Base-by-base conservation (phyloP, 768 basidiomycete species). In the Lanmaoa pseudosensibilis region DNA sequence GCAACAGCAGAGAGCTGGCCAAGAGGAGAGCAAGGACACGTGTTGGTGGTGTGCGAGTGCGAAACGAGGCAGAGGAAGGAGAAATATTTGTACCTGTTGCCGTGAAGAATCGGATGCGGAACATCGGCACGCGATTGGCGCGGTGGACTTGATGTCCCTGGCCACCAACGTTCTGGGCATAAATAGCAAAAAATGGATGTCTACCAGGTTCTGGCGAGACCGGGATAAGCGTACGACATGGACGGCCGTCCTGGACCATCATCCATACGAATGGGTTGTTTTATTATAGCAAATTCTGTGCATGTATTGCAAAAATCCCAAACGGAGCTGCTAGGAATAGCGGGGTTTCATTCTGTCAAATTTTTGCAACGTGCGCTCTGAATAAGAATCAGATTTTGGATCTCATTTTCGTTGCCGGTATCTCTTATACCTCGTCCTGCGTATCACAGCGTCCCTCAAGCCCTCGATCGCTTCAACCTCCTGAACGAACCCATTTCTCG, bases 291-390 rank as follows among this genome's bases (percentile, higher is more conserved):
- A 52, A 58, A 52, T 54, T 54, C 41, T 54, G 45, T 30, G 44
- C 37, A 43, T 13, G 18, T 46, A 62, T 48, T 63, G 41, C 19
- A 34, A 60, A 55, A 36, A 39, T 32, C 50, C 58, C 58, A 63
- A 64, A 69, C 67, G 67, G 66, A 67, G 66, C 60, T 66, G 64
- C 56, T 40, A 66, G 67, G 64, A 55, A 69, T 58, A 58, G 63
- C 68, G 68, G 68, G 68, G 68, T 70, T 70, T 69, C 64, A 70
- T 70, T 67, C 60, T 65, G 65, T 68, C 66, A 68, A 48, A 58
- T 37, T 41, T 57, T 57, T 62, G 65, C 67, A 69, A 62, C 67
- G 68, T 68, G 67, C 60, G 66, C 51, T 8, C 21, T 38, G 54
- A 52, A 48, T 52, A 65, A 62, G 46, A 41, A 21, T 55, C 61